A percentile compares a stretch with the other conserved stretches of the same genome.
Evolutionary conservation across 352 stramenopile species (phyloP).

Genomic region (Globisporangium cylindrosporum): DNA sequence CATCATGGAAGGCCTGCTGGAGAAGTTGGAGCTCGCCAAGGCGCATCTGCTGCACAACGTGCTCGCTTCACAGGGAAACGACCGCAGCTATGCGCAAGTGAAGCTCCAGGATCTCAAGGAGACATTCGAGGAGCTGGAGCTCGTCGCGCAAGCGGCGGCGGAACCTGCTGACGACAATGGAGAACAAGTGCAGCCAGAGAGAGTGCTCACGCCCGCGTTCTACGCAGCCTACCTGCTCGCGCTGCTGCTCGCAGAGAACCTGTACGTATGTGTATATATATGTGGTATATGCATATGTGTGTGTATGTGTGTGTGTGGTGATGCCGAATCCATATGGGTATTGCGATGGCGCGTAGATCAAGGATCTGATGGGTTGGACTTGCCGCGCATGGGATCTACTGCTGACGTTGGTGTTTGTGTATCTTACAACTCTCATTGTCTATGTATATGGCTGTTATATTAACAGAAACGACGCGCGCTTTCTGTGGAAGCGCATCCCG

Average conservation of each 20-base stretch:
- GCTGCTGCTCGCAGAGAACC: slow-evolving; percentile 44
- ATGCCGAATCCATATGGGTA: not conserved
- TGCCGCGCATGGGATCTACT: not conserved
- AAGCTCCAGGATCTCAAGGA: slow-evolving; percentile 35
- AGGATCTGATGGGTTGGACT: not conserved
- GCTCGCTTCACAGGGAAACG: slow-evolving; percentile 17
- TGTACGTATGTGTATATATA: slow-evolving; percentile 29
- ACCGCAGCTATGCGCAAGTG: slow-evolving; percentile 17
- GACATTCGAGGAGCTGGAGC: slow-evolving; percentile 53
- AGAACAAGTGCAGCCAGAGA: slow-evolving; percentile 7
- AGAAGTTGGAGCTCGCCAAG: slow-evolving; percentile 40
- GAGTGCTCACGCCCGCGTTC: slow-evolving; percentile 44
- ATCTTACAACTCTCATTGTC: not conserved
- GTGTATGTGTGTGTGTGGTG: not conserved
- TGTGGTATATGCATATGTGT: not conserved
- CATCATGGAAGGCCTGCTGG: slow-evolving; percentile 48
- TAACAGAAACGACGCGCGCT: slow-evolving; percentile 57
- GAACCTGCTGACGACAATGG: not conserved
- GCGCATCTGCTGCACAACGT: slow-evolving; percentile 35
- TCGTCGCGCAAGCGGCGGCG: slow-evolving; percentile 39
- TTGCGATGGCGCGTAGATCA: not conserved
- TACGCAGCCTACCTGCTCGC: slow-evolving; percentile 59
- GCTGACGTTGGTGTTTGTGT: not conserved
- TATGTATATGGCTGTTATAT: not conserved
- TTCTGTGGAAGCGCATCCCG: slow-evolving; percentile 72